Evolutionary conservation across 2,329 filamentous ascomycete species (phyloP).

Genomic region (Clonostachys byssicola): DNA sequence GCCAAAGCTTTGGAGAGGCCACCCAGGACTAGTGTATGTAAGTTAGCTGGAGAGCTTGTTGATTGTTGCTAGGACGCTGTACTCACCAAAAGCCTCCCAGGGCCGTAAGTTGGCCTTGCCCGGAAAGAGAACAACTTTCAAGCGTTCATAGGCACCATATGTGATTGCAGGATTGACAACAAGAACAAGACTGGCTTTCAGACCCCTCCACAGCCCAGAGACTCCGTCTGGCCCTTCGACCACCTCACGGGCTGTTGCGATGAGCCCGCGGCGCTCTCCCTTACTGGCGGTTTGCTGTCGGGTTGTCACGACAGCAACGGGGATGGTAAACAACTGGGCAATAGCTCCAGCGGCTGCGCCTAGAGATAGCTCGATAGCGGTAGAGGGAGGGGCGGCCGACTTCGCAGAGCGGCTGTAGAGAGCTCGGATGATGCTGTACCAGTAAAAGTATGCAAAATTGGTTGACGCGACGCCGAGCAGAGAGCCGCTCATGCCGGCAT

Average conservation of each 20-base stretch:
- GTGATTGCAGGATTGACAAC: slow-evolving; percentile 97
- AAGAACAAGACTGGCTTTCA: slow-evolving; percentile 93
- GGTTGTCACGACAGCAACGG: slow-evolving; percentile 91
- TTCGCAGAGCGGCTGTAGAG: slow-evolving; percentile 67
- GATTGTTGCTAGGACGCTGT: background rate
- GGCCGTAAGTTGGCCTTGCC: slow-evolving; percentile 72
- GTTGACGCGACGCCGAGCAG: slow-evolving; percentile 91
- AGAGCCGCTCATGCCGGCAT: slow-evolving; percentile 82
- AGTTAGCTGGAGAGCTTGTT: background rate
- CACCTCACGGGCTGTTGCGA: slow-evolving; percentile 87
- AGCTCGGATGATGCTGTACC: slow-evolving; percentile 86
- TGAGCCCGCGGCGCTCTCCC: slow-evolving; percentile 75
- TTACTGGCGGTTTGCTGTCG: slow-evolving; percentile 91
- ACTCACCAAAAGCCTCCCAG: slow-evolving; percentile 88
- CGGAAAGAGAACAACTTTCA: slow-evolving; percentile 75
- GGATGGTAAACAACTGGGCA: slow-evolving; percentile 94
- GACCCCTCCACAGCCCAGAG: slow-evolving; percentile 84
- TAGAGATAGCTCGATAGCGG: slow-evolving; percentile 75
- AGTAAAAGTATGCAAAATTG: slow-evolving; percentile 99
- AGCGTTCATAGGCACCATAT: slow-evolving; percentile 90
- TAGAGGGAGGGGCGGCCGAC: slow-evolving; percentile 57
- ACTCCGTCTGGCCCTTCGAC: slow-evolving; percentile 86
- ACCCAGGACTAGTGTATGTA: slow-evolving; percentile 65
- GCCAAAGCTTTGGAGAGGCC: slow-evolving; percentile 90
- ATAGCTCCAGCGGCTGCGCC: slow-evolving; percentile 86